Conservation (phyloP, 169 alveolate genomes). For the Plasmodium knowlesi region DNA sequence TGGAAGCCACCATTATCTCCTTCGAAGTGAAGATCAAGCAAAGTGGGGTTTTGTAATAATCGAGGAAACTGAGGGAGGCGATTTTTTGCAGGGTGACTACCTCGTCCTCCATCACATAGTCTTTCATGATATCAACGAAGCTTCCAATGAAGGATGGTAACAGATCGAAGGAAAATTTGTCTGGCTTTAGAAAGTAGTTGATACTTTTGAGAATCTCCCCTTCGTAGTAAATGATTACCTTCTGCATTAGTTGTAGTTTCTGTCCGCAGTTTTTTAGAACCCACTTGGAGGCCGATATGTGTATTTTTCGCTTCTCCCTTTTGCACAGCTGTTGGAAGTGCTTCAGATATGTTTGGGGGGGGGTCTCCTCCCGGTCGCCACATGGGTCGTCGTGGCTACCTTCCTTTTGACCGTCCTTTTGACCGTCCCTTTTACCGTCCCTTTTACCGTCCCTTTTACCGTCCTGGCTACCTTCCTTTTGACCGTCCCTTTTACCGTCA, state of each 20-base stretch:
- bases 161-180: constrained; percentile 30
- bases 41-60: constrained; percentile 42
- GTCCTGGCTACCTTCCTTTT: neutral
- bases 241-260: constrained; percentile 48
- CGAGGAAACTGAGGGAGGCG: constrained; percentile 21
- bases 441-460: neutral
- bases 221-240: constrained; percentile 43
- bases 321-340: constrained; percentile 37
- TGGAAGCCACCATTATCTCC: constrained; percentile 38
- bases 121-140: constrained; percentile 15
- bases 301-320: constrained; percentile 10
- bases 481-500: neutral
- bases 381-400: neutral
- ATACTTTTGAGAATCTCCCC: constrained; percentile 59
- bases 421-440: neutral
- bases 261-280: constrained; percentile 45
- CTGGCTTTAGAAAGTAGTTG: constrained; percentile 34
- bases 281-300: constrained; percentile 54
- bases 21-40: constrained; percentile 43
- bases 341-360: neutral
- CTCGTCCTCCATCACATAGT: neutral
- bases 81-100: constrained; percentile 4
- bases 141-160: neutral
- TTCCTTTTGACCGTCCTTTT: neutral
- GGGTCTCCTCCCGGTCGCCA: neutral